phyloP scores from a whole-genome alignment of 495 filamentous ascomycete species.

The Neurospora sp. region DNA sequence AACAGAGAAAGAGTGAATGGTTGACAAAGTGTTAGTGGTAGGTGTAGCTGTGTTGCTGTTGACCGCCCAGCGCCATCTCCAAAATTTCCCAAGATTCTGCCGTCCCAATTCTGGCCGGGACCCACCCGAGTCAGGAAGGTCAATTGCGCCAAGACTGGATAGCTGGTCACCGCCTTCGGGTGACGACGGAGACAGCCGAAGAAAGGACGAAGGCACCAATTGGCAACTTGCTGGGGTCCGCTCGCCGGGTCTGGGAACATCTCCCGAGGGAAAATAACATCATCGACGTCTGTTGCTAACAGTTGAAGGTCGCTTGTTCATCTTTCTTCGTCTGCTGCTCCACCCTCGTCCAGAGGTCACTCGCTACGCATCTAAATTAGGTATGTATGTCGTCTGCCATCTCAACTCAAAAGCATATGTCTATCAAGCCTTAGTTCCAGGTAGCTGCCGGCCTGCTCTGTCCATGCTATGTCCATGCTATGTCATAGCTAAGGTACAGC shows the following conservation, averaged over 20 bases:
- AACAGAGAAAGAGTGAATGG: not conserved
- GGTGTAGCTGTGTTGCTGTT: not conserved
- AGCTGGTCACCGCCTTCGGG: conserved; percentile 29
- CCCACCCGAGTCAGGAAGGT: not conserved
- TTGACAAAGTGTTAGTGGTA: not conserved
- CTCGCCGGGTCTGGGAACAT: not conserved
- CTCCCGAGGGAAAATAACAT: not conserved
- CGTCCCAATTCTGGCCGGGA: conserved; percentile 4
- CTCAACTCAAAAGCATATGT: not conserved
- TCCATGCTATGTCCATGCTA: not conserved
- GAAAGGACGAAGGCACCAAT: not conserved
- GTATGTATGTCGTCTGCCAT: not conserved
- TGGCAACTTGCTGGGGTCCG: not conserved
- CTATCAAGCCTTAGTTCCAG: not conserved
- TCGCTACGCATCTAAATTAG: not conserved
- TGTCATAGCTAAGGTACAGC: not conserved
- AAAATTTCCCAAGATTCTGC: conserved; percentile 32
- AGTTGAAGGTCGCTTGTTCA: not conserved
- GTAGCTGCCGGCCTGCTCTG: not conserved
- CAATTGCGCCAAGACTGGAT: not conserved
- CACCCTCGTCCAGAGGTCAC: not conserved
- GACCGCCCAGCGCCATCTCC: conserved; percentile 4
- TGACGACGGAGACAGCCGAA: conserved; percentile 13
- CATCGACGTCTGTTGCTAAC: not conserved
- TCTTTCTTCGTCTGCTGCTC: not conserved